Base-by-base conservation (phyloP, 225 moss, liverwort and hornwort species). In the Lunularia cruciata region DNA sequence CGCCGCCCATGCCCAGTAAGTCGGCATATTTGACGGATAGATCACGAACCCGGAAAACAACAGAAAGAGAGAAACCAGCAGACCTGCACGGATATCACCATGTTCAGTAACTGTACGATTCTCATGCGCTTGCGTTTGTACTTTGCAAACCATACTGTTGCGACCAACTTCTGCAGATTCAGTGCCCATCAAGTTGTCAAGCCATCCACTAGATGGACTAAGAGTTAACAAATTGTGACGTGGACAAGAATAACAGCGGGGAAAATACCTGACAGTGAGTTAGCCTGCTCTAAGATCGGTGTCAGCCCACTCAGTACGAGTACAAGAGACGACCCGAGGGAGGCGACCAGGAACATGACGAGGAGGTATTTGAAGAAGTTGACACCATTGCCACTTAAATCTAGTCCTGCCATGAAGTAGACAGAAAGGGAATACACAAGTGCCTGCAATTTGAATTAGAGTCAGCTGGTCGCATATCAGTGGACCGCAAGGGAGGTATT, bases 31-130 rank as follows among this genome's bases (percentile, higher is more conserved):
- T 1, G 65, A 52, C 3, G 72, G 77, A 57, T 48, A 77, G 64
- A 77, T 77, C 4, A 77, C 58, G 20, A 77, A 72, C 30, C 77
- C 77, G 8, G 77, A 77, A 42, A 72, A 77, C 4, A 77, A 39
- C 25, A 77, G 58, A 48, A 77, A 49, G 28, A 77, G 6, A 47
- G 77, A 48, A 4, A 72, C 58, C 7, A 77, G 51, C 39, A 77
- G 72, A 13, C 77, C 77, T 77, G 77, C 35, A 51, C 58, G 47
- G 34, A 26, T n/a, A 52, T 52, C 52, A 52, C 23, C 22, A 0
- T 0, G 9, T 48, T 18, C 47, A 18, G 47, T 20, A n/a, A 6
- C 1, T 48, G 47, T 20, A 19, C 19, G 4, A 18, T 48, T 48
- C 9, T 18, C 6, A 48, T 18, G 15, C 3, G 47, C 47, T 48